These are phyloP conservation scores for Sclerotinia spermophila DNA, from an alignment of 2,329 filamentous ascomycete species.

Conservation along the genomic window DNA sequence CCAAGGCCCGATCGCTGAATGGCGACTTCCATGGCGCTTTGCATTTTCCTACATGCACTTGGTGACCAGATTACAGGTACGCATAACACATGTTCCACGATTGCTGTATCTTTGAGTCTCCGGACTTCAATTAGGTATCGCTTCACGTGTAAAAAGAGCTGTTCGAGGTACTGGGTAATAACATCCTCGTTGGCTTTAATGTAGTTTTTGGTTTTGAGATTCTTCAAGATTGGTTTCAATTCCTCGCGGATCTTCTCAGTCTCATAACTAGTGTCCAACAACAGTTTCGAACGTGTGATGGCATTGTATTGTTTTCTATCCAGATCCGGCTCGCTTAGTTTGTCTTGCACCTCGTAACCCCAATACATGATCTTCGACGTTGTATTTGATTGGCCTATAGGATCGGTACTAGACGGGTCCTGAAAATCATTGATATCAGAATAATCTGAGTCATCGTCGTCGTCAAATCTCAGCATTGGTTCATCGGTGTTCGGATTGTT, in stretches of 20 bases:
- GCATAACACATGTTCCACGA: constrained; percentile 22
- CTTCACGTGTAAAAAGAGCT: constrained; percentile 23
- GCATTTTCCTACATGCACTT: constrained; percentile 24
- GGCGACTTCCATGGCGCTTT: constrained; percentile 21
- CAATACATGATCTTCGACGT: constrained; percentile 8
- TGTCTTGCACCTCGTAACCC: constrained; percentile 22
- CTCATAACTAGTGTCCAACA: constrained; percentile 22
- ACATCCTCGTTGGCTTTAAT: constrained; percentile 22
- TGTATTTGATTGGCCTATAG: background rate
- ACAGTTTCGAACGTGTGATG: constrained; percentile 22
- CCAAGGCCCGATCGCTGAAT: constrained; percentile 18
- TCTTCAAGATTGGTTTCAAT: constrained; percentile 13
- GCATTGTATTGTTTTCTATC: constrained; percentile 19
- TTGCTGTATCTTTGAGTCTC: background rate
- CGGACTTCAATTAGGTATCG: background rate
- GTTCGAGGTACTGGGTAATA: constrained; percentile 23
- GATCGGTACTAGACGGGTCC: background rate
- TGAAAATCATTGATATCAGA: background rate
- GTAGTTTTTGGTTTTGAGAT: constrained; percentile 2
- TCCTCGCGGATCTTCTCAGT: constrained; percentile 22
- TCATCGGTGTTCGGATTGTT: background rate
- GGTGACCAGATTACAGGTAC: constrained; percentile 24
- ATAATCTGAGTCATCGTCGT: background rate
- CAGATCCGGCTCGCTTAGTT: constrained; percentile 10
- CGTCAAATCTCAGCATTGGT: background rate